Evolutionary conservation across 2,329 filamentous ascomycete species (phyloP).

Genomic region (Chaetomium sp.): DNA sequence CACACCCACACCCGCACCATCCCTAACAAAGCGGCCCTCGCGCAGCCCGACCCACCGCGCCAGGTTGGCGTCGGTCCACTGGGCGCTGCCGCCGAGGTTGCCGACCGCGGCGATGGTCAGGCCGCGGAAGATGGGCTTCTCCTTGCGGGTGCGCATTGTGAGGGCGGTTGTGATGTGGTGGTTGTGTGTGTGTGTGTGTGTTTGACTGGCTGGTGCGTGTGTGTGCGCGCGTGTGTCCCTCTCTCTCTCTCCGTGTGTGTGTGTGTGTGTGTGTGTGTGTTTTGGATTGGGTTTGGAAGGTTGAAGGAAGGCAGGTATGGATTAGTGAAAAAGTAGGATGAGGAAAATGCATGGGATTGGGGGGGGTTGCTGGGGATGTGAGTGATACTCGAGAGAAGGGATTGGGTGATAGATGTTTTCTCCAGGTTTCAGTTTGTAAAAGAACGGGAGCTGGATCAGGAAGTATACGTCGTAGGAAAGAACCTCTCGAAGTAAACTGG

Average conservation of each 20-base stretch:
- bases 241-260: too few species aligned
- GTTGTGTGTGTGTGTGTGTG: not conserved
- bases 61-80: slow-evolving; percentile 57
- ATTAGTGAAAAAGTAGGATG: not conserved
- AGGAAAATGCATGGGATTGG: not conserved
- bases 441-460: not conserved
- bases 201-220: not conserved
- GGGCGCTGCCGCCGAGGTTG: slow-evolving; percentile 49
- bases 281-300: not conserved
- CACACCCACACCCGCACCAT: not conserved
- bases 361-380: not conserved
- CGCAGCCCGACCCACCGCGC: slow-evolving; percentile 65
- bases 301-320: not conserved
- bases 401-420: too few species aligned
- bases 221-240: too few species aligned
- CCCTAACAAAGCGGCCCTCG: slow-evolving; percentile 56
- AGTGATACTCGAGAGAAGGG: not conserved
- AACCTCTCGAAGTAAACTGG: not conserved
- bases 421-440: not conserved
- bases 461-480: not conserved
- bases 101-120: slow-evolving; percentile 57
- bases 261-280: slow-evolving; percentile 4
- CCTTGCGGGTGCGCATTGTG: slow-evolving; percentile 14
- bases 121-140: slow-evolving; percentile 34
- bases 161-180: not conserved